Evolutionary conservation across 768 basidiomycete species (phyloP).

Genomic region (Amyloporia xantha): DNA sequence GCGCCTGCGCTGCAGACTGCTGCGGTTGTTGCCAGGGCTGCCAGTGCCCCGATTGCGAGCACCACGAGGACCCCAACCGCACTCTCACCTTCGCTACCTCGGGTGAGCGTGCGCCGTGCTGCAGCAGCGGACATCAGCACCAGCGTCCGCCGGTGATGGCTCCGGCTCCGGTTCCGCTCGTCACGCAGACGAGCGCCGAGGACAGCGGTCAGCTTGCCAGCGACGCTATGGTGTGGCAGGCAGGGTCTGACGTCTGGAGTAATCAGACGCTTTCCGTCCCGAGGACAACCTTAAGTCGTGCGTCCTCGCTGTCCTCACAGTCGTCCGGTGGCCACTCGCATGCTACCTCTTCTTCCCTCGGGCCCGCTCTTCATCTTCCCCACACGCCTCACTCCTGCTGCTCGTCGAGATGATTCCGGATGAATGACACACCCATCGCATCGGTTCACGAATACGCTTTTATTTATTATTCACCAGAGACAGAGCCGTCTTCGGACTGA

Average conservation of each 20-base stretch:
- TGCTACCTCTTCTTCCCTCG: slow-evolving; percentile 6
- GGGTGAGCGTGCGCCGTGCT: slow-evolving; percentile 29
- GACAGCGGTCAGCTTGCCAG: neutral
- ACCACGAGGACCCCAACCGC: slow-evolving; percentile 17
- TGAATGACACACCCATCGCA: no score
- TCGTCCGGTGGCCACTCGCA: slow-evolving; percentile 9
- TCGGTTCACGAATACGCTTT: no score
- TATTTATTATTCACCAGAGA: no score
- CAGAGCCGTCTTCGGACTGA: no score
- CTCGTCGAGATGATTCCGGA: no score
- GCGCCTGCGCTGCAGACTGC: slow-evolving; percentile 27
- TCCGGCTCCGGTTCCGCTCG: neutral
- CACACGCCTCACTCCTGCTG: no score
- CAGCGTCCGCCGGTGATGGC: neutral
- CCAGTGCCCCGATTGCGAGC: slow-evolving; percentile 22
- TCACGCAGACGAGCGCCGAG: no score
- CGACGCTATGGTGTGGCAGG: neutral
- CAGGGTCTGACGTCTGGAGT: neutral
- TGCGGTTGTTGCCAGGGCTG: slow-evolving; percentile 27
- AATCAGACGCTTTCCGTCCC: slow-evolving; percentile 5
- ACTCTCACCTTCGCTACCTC: slow-evolving; percentile 25
- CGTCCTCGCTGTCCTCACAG: slow-evolving; percentile 11
- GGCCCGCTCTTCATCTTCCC: neutral
- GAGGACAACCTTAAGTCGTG: slow-evolving; percentile 10
- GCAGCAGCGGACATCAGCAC: slow-evolving; percentile 6